Conservation (phyloP, 108 stramenopile genomes). For the Aurantiochytrium sp. region DNA sequence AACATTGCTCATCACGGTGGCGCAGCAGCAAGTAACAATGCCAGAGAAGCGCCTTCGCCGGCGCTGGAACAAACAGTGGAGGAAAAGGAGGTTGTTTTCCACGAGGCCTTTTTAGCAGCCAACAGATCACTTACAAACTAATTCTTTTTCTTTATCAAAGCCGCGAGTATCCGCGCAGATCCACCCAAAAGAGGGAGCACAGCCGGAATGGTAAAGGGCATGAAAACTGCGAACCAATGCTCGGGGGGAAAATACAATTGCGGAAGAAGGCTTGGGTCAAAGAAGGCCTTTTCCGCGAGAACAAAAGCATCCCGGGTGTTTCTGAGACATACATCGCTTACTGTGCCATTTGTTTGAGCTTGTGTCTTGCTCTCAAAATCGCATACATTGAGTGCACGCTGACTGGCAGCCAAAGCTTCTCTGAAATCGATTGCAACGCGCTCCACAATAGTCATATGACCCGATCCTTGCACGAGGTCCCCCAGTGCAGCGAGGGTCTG, state of each 20-base stretch:
- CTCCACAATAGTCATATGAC: not conserved
- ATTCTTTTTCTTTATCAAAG: too few species aligned
- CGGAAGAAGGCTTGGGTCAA: not conserved
- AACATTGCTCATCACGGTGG: too few species aligned
- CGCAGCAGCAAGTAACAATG: not conserved
- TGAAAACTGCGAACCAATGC: not conserved
- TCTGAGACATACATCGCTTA: not conserved
- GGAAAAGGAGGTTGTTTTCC: not conserved
- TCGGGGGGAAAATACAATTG: not conserved
- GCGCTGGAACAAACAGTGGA: not conserved
- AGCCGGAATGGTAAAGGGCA: not conserved
- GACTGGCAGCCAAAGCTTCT: not conserved
- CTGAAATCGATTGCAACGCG: not conserved
- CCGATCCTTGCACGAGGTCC: not conserved
- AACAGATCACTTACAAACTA: not conserved
- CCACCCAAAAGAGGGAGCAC: not conserved
- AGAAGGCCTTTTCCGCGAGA: not conserved
- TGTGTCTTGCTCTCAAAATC: not conserved
- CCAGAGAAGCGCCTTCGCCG: not conserved
- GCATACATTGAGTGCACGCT: not conserved
- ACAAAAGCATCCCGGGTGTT: not conserved
- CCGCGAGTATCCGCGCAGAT: too few species aligned
- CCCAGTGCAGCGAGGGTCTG: not conserved
- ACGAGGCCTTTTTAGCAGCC: not conserved
- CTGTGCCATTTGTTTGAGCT: not conserved